Evolutionary conservation across 2,329 filamentous ascomycete genomes (phyloP), one percentile per base, ranked within the genome.

Genomic region (Aspergillus niger): DNA sequence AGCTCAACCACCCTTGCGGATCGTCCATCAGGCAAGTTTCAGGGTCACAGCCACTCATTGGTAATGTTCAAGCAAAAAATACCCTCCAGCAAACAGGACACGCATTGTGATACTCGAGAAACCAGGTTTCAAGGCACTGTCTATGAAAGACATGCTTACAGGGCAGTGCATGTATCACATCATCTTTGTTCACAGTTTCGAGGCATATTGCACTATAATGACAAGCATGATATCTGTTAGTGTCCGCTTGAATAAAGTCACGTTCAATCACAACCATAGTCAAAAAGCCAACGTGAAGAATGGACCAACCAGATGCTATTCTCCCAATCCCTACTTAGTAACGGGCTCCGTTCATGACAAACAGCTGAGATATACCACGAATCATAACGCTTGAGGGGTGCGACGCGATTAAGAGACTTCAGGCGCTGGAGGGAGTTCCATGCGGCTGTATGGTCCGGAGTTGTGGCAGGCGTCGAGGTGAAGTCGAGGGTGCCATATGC

Each of bases 71-170:
- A 44, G 30, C 47, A 5, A 50, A 32, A 22, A 50, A 50, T 26
- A 50, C 47, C 47, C 47, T 32, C 47, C 47, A 50, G n/a, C 47
- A 50, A 50, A 50, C 47, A 8, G 47, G 47, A 20, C 47, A 50
- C 47, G 47, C 24, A 50, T 50, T 28, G 30, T 50, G 47, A 30
- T 50, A 50, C 26, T 50, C 47, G 8, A 50, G 15, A 11, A 50
- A 50, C 47, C 47, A 50, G 8, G 7, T 50, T 8, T 50, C 47
- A 28, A 50, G 47, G 17, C 47, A 50, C 26, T 28, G 7, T 17
- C 47, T 15, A 30, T 50, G 47, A 11, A 50, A 50, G n/a, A 50
- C 47, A 32, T 50, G 47, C 5, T 30, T 28, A 20, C 47, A 50
- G 6, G 47, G 24, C 47, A 50, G 11, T 11, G 47, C 47, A 17